phyloP scores from a whole-genome alignment of 495 filamentous ascomycete genomes.

The Neurospora terricola region DNA sequence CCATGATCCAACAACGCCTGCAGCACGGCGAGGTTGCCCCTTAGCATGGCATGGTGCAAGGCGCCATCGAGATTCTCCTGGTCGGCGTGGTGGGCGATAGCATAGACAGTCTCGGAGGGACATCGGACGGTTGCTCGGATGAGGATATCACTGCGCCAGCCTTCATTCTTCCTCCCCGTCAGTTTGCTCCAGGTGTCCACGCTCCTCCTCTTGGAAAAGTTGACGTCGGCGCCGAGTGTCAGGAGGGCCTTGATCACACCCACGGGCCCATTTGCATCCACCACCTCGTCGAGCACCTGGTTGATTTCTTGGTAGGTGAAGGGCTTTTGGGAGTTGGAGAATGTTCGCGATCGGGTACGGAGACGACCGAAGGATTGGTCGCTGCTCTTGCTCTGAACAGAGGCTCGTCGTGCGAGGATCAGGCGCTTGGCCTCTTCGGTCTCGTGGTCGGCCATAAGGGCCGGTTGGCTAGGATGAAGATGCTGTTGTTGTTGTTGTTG shows the following conservation, averaged over 20 bases:
- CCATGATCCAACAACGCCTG: constrained; percentile 19
- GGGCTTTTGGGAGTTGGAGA: constrained; percentile 1
- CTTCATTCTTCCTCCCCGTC: constrained; percentile 6
- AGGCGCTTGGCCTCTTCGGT: constrained; percentile 18
- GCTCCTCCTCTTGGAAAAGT: constrained; percentile 16
- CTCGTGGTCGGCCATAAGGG: constrained; percentile 10
- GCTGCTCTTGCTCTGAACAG: constrained; percentile 5
- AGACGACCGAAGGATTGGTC: constrained; percentile 12
- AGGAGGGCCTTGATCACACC: constrained; percentile 20
- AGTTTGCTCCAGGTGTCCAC: constrained; percentile 14
- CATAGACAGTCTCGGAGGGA: constrained; percentile 16
- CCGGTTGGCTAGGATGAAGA: not conserved
- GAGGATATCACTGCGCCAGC: constrained; percentile 18
- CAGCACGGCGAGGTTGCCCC: constrained; percentile 15
- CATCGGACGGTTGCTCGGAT: constrained; percentile 17
- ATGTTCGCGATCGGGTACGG: not conserved
- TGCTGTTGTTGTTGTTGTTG: not conserved
- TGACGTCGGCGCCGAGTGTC: constrained; percentile 22
- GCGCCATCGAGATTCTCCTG: constrained; percentile 21
- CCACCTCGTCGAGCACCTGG: constrained; percentile 16
- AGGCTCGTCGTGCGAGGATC: constrained; percentile 14
- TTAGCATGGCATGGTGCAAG: constrained; percentile 18
- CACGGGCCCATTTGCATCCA: constrained; percentile 17
- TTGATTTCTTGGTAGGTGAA: constrained; percentile 22
- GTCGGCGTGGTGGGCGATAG: constrained; percentile 20